Evolutionary conservation across 768 basidiomycete genomes (phyloP).

Genomic region (Rhodotorula paludigena): DNA sequence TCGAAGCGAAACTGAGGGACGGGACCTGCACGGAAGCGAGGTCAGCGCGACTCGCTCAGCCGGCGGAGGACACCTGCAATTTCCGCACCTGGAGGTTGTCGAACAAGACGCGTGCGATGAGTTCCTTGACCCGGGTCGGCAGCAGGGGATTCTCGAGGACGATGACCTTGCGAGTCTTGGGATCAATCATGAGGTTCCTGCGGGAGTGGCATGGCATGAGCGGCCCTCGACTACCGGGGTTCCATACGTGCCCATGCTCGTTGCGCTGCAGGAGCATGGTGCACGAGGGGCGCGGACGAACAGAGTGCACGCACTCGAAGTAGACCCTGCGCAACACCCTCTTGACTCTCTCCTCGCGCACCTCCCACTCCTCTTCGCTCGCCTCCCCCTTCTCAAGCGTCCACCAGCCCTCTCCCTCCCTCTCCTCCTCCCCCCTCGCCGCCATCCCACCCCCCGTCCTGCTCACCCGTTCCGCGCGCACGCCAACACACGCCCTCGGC

Average conservation of each 20-base stretch:
- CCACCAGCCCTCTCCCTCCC: constrained; percentile 46
- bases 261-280: too few species aligned
- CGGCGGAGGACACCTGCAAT: constrained; percentile 7
- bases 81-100: constrained; percentile 78
- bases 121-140: constrained; percentile 80
- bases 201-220: background rate
- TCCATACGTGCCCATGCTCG: background rate
- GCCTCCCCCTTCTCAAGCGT: constrained; percentile 35
- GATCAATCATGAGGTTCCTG: constrained; percentile 69
- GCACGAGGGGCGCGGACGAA: background rate
- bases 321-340: constrained; percentile 21
- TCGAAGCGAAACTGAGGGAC: constrained; percentile 85
- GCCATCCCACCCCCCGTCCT: constrained; percentile 1
- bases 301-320: constrained; percentile 28
- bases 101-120: constrained; percentile 77
- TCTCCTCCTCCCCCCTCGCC: constrained; percentile 44
- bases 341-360: constrained; percentile 35
- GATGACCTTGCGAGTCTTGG: constrained; percentile 91
- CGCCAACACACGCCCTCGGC: constrained; percentile 81
- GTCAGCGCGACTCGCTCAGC: background rate
- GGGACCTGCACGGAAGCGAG: constrained; percentile 61
- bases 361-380: constrained; percentile 44
- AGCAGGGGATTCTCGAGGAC: constrained; percentile 83
- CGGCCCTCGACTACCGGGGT: too few species aligned
- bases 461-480: constrained; percentile 6